Evolutionary conservation across 2,329 filamentous ascomycete genomes (phyloP), one percentile per base, ranked within the genome.

Genomic region (Orbilia quercus): DNA sequence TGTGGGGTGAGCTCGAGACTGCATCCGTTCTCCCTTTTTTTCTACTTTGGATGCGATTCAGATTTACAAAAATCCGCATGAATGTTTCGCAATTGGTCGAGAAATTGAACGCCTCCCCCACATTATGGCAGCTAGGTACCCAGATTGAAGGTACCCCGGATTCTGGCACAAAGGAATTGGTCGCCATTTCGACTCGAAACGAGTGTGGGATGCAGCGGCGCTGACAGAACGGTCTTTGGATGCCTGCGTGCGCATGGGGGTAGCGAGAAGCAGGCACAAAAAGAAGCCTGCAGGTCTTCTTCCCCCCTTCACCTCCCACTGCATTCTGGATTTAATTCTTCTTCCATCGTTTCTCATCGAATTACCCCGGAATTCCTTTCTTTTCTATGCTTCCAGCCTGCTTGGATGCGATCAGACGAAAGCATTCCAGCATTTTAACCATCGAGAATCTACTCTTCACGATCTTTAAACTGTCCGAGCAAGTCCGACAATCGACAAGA

Each of bases 21-120:
- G 28, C 28, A 9, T 51, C 34, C n/a, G 53, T 7, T 51, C 23
- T 47, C 44, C 48, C 18, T 48, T 28, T 50, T 38, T 23, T 47
- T 60, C 48, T 44, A 22, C 34, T 18, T 18, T 45, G 44, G 44
- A 55, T 60, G 16, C 20, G 45, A 47, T 54, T 60, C 55, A 22
- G 47, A 69, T 60, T 60, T 60, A 47, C 64, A 53, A 50, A 36
- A 16, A 38, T 53, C 28, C 18, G 40, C 23, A 50, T 51, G 34
- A 31, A 72, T 64, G 66, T 64, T 53, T 71, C 58, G 66, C 57
- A 58, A 71, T 58, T 58, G 45, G 40, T 22, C 66, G 44, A 45
- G 42, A 53, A 53, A 51, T 59, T 54, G n/a, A 47, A 65, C 51
- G 58, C 66, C 58, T 59, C 66, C 66, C 66, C 66, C 66, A 72